These are phyloP conservation scores for Mycena epipterygia DNA, from an alignment of 768 basidiomycete genomes.

Conservation along the genomic window DNA sequence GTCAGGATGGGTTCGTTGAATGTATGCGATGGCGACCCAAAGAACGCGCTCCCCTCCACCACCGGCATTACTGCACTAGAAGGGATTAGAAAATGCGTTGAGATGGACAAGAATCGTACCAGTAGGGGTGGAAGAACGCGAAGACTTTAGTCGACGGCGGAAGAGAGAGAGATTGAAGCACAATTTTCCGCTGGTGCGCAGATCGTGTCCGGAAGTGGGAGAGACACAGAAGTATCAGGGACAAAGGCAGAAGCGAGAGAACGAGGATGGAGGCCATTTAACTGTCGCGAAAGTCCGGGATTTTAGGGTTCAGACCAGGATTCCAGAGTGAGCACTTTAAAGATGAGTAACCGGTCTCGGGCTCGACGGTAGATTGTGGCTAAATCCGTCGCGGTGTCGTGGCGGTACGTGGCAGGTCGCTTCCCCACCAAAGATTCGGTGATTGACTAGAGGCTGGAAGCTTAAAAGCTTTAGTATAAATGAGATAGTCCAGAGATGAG, in stretches of 20 bases:
- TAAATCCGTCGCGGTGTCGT: too few species aligned
- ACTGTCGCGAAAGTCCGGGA: too few species aligned
- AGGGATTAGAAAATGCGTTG: constrained; percentile 48
- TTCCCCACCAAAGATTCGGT: too few species aligned
- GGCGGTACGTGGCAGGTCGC: too few species aligned
- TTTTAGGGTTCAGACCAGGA: too few species aligned
- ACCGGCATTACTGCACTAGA: constrained; percentile 85
- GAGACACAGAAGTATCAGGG: constrained; percentile 2
- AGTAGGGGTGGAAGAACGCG: constrained; percentile 94
- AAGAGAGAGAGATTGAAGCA: constrained; percentile 25
- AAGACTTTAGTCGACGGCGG: constrained; percentile 29
- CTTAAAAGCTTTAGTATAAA: too few species aligned
- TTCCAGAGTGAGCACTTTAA: too few species aligned
- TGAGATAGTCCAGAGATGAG: too few species aligned
- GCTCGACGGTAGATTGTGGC: too few species aligned
- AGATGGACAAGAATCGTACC: constrained; percentile 62
- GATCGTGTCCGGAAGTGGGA: neutral
- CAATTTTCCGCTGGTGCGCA: constrained; percentile 10
- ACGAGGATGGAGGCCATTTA: constrained; percentile 7
- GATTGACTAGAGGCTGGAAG: too few species aligned
- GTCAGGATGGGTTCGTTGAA: constrained; percentile 77
- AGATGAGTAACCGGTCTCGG: too few species aligned
- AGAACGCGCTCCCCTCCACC: constrained; percentile 97
- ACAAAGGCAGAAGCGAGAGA: constrained; percentile 6
- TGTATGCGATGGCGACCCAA: constrained; percentile 88